These are phyloP conservation scores for Fusarium buharicum DNA, from an alignment of 2,329 filamentous ascomycete genomes.

Conservation along the genomic window DNA sequence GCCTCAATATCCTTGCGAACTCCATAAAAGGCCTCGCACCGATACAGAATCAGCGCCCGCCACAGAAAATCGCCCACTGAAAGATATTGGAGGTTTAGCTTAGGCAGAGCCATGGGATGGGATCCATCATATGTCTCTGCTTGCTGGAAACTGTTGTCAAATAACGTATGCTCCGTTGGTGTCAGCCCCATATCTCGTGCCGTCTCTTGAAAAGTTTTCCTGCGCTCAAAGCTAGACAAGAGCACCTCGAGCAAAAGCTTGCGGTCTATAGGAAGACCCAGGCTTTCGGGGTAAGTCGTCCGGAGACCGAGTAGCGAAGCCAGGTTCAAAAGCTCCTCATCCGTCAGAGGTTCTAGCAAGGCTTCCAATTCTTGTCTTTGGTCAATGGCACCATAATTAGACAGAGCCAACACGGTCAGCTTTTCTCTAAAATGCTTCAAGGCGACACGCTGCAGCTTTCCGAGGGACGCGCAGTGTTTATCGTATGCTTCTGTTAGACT, in stretches of 20 bases:
- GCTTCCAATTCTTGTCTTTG: slow-evolving; percentile 80
- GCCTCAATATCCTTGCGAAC: slow-evolving; percentile 92
- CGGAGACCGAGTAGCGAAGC: slow-evolving; percentile 79
- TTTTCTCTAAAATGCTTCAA: slow-evolving; percentile 89
- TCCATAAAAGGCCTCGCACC: slow-evolving; percentile 91
- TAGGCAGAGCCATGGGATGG: slow-evolving; percentile 87
- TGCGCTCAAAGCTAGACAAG: slow-evolving; percentile 78
- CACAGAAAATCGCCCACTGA: slow-evolving; percentile 97
- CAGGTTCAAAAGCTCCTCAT: slow-evolving; percentile 77
- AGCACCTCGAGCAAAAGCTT: slow-evolving; percentile 76
- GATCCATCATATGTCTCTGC: slow-evolving; percentile 91
- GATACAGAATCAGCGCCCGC: slow-evolving; percentile 89
- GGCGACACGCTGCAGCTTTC: slow-evolving; percentile 80
- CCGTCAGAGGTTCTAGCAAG: slow-evolving; percentile 77
- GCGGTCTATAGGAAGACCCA: slow-evolving; percentile 71
- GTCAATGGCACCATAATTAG: slow-evolving; percentile 90
- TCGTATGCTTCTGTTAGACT: slow-evolving; percentile 80
- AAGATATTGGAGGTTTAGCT: slow-evolving; percentile 94
- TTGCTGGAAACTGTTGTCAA: slow-evolving; percentile 79
- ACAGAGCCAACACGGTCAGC: slow-evolving; percentile 87
- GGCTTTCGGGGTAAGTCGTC: slow-evolving; percentile 80
- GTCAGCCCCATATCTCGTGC: slow-evolving; percentile 76
- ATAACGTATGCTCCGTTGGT: slow-evolving; percentile 86
- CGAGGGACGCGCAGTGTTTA: slow-evolving; percentile 78
- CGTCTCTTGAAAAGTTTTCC: slow-evolving; percentile 83